phyloP scores from a whole-genome alignment of 495 filamentous ascomycete genomes.

The Neurospora terricola region DNA sequence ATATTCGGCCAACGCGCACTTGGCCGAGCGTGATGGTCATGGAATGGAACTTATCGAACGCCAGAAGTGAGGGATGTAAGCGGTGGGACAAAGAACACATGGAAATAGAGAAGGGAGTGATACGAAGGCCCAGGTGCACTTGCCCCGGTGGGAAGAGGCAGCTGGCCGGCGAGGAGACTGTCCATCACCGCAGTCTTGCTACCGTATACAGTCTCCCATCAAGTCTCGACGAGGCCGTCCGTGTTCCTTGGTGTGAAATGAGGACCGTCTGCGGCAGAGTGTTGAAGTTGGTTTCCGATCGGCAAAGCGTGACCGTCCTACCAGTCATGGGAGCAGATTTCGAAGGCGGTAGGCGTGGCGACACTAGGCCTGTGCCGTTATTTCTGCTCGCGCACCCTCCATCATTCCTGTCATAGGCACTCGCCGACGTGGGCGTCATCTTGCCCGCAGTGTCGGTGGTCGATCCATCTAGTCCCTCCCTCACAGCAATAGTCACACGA shows the following conservation, averaged over 20 bases:
- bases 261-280: not conserved
- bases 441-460: too few species aligned
- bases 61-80: not conserved
- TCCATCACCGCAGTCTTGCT: not conserved
- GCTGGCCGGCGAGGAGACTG: not conserved
- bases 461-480: too few species aligned
- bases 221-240: not conserved
- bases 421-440: not conserved
- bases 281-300: not conserved
- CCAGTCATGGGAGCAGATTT: not conserved
- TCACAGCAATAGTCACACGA: not conserved
- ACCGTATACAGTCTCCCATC: not conserved
- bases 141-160: not conserved
- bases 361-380: not conserved
- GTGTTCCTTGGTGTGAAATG: not conserved
- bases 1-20: too few species aligned
- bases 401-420: not conserved
- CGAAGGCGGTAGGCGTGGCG: not conserved
- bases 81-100: not conserved
- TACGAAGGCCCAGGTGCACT: not conserved
- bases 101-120: not conserved
- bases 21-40: too few species aligned
- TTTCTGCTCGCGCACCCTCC: not conserved
- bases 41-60: not conserved
- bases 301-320: not conserved